A percentile compares a stretch with the other conserved stretches of the same genome.
phyloP scores from a whole-genome alignment of 2,329 filamentous ascomycete genomes.

The Alternaria alternata region DNA sequence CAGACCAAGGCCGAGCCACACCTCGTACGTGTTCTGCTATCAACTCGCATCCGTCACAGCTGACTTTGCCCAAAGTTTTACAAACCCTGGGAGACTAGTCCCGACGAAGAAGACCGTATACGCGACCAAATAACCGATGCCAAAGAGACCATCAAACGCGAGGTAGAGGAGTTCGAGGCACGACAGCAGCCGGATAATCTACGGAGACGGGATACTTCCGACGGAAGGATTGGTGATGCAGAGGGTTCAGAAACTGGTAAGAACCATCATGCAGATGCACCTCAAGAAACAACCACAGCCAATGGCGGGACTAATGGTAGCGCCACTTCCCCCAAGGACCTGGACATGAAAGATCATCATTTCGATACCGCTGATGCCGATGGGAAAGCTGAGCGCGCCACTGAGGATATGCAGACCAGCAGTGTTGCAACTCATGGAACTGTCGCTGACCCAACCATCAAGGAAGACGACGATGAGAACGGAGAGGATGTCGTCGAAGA shows the following conservation, averaged over 20 bases:
- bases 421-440: slow-evolving; percentile 37
- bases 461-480: slow-evolving; percentile 68
- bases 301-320: slow-evolving; percentile 40
- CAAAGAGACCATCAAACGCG: slow-evolving; percentile 69
- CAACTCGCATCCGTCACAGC: slow-evolving; percentile 14
- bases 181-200: slow-evolving; percentile 41
- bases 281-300: slow-evolving; percentile 23
- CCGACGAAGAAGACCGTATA: slow-evolving; percentile 74
- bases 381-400: slow-evolving; percentile 23
- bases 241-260: slow-evolving; percentile 33
- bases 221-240: slow-evolving; percentile 27
- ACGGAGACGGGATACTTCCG: slow-evolving; percentile 26
- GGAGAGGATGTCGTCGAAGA: slow-evolving; percentile 79
- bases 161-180: slow-evolving; percentile 69
- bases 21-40: slow-evolving; percentile 66
- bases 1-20: slow-evolving; percentile 74
- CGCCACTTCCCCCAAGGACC: slow-evolving; percentile 28
- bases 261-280: slow-evolving; percentile 33
- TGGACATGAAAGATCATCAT: slow-evolving; percentile 38
- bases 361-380: slow-evolving; percentile 26
- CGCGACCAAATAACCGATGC: slow-evolving; percentile 73
- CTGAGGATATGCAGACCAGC: slow-evolving; percentile 30
- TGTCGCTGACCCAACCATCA: slow-evolving; percentile 46
- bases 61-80: slow-evolving; percentile 70
- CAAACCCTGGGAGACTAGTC: slow-evolving; percentile 78